Percentiles rank a stretch among this genome's conserved stretches.
phyloP scores from a whole-genome alignment of 2,329 filamentous ascomycete genomes.

The Hysterium pulicare region DNA sequence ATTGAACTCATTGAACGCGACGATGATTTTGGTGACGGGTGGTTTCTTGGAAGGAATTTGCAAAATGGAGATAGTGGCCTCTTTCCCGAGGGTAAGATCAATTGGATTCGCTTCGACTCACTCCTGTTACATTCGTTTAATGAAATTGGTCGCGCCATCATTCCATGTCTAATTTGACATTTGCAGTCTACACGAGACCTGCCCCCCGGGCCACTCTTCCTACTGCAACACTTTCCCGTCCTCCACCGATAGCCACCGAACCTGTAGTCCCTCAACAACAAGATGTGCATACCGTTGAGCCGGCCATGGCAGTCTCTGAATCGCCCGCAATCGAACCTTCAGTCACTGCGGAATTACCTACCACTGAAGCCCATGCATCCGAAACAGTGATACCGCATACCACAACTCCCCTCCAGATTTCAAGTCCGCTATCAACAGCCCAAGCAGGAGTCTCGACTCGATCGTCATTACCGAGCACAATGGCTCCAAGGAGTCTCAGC shows the following conservation, averaged over 20 bases:
- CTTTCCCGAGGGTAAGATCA: slow-evolving; percentile 71
- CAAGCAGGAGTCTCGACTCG: slow-evolving; percentile 15
- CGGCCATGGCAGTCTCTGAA: slow-evolving; percentile 12
- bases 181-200: slow-evolving; percentile 59
- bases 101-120: slow-evolving; percentile 4
- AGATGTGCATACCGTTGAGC: slow-evolving; percentile 8
- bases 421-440: slow-evolving; percentile 11
- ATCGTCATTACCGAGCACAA: slow-evolving; percentile 16
- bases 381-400: not conserved
- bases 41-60: slow-evolving; percentile 75
- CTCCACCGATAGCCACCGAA: slow-evolving; percentile 22
- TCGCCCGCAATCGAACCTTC: slow-evolving; percentile 16
- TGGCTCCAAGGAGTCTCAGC: slow-evolving; percentile 30
- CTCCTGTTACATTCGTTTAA: slow-evolving; percentile 9
- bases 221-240: slow-evolving; percentile 26
- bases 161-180: slow-evolving; percentile 14
- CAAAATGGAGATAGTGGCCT: slow-evolving; percentile 71
- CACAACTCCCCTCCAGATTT: slow-evolving; percentile 30
- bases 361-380: not conserved
- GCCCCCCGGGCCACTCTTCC: slow-evolving; percentile 47
- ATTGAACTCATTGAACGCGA: slow-evolving; percentile 81
- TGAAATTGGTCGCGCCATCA: slow-evolving; percentile 18
- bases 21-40: slow-evolving; percentile 85
- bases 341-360: not conserved
- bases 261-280: slow-evolving; percentile 9